Evolutionary conservation across 2,329 filamentous ascomycete genomes (phyloP).

Genomic region (Septoria petroselini): DNA sequence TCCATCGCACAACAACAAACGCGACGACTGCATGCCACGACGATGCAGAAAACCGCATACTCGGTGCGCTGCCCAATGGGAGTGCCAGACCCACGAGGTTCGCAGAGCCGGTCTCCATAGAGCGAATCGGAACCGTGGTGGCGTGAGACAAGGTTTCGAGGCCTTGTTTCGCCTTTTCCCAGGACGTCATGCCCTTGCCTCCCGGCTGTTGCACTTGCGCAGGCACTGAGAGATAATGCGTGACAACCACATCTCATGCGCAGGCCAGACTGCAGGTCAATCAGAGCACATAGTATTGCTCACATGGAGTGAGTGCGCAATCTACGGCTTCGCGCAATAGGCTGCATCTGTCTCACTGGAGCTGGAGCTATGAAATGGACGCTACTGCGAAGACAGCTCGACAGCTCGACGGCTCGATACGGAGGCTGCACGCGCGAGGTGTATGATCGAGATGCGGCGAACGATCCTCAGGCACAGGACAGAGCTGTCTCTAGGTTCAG

Average conservation of each 20-base stretch:
- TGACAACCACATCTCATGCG: slow-evolving; percentile 18
- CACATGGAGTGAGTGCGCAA: no score
- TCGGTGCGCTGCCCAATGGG: not conserved
- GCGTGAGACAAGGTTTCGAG: slow-evolving; percentile 7
- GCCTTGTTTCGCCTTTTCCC: not conserved
- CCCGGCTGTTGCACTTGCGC: slow-evolving; percentile 2
- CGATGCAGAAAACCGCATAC: not conserved
- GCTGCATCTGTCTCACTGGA: not conserved
- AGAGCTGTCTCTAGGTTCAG: slow-evolving; percentile 11
- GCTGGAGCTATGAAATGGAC: not conserved
- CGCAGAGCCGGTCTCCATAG: not conserved
- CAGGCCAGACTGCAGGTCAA: no score
- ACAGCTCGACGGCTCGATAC: slow-evolving; percentile 5
- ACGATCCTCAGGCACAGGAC: slow-evolving; percentile 12
- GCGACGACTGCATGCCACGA: slow-evolving; percentile 1
- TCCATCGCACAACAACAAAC: not conserved
- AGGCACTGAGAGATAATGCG: not conserved
- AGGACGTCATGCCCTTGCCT: slow-evolving; percentile 13
- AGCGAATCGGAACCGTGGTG: slow-evolving; percentile 4
- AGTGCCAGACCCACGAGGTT: not conserved
- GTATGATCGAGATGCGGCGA: slow-evolving; percentile 9
- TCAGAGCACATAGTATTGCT: no score
- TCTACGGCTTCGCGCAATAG: no score
- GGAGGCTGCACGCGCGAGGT: slow-evolving; percentile 6
- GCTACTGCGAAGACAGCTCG: not conserved